Conservation (phyloP, 2,329 filamentous ascomycete species). For the Fusarium avenaceum region DNA sequence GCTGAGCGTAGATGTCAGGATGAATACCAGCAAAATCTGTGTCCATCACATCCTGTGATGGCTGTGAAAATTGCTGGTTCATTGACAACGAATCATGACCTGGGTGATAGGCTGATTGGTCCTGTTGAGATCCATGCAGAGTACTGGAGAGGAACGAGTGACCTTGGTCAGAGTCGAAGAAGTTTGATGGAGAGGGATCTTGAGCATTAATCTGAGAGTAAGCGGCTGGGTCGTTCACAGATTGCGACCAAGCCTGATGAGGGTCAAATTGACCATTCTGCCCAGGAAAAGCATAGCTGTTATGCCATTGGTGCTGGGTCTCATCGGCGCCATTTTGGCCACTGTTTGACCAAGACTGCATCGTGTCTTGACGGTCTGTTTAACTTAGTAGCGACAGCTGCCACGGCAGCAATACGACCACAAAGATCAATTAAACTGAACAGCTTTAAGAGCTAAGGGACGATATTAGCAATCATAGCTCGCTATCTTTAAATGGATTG, state of each 20-base stretch:
- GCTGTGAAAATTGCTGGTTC: constrained; percentile 54
- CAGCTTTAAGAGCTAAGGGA: constrained; percentile 50
- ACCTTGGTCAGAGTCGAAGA: constrained; percentile 54
- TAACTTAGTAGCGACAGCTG: constrained; percentile 41
- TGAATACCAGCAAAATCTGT: constrained; percentile 56
- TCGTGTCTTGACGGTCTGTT: constrained; percentile 45
- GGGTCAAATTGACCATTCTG: constrained; percentile 57
- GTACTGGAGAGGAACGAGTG: constrained; percentile 52
- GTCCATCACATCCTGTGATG: constrained; percentile 55
- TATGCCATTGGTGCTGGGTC: constrained; percentile 54
- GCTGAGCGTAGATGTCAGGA: constrained; percentile 56
- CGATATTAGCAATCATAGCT: constrained; percentile 51
- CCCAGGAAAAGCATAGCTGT: constrained; percentile 52
- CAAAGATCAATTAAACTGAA: constrained; percentile 42
- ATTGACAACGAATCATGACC: constrained; percentile 52
- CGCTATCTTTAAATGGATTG: constrained; percentile 37
- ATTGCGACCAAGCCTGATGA: constrained; percentile 56
- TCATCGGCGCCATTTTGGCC: constrained; percentile 56
- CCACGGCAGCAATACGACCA: constrained; percentile 41
- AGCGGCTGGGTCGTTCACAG: constrained; percentile 52
- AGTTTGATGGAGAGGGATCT: constrained; percentile 52
- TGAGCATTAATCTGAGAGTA: constrained; percentile 53
- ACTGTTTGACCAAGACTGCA: constrained; percentile 59
- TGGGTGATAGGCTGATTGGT: constrained; percentile 50
- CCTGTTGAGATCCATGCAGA: constrained; percentile 50